phyloP scores from a whole-genome alignment of 2,329 filamentous ascomycete genomes.

The Epichloe amarillans region DNA sequence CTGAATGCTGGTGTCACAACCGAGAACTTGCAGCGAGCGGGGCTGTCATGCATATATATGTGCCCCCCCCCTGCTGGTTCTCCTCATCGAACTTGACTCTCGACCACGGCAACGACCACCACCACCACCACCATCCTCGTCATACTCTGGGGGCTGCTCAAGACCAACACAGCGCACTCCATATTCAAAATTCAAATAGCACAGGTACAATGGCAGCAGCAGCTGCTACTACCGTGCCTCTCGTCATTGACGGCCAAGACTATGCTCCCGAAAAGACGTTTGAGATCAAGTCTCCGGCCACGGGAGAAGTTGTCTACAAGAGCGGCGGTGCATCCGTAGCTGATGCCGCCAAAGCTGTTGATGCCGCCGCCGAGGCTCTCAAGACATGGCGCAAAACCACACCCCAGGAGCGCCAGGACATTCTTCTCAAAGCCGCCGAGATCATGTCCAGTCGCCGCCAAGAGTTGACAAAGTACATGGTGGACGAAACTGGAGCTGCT shows the following conservation, averaged over 20 bases:
- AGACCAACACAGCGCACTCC: no score
- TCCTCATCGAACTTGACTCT: no score
- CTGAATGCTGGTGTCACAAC: no score
- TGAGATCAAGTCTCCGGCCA: conserved; percentile 42
- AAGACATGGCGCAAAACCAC: conserved; percentile 53
- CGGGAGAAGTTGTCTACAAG: conserved; percentile 36
- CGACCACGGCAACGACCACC: no score
- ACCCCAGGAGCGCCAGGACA: conserved; percentile 47
- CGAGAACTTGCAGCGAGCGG: no score
- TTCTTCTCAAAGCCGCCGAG: conserved; percentile 56
- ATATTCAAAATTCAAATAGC: not conserved
- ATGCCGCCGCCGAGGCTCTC: conserved; percentile 51
- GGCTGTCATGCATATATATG: no score
- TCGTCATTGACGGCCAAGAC: conserved; percentile 32
- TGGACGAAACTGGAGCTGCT: conserved; percentile 31
- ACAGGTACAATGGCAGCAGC: not conserved
- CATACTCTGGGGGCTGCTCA: no score
- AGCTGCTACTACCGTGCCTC: conserved; percentile 17
- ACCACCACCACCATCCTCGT: no score
- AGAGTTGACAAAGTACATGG: conserved; percentile 48
- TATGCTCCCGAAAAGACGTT: conserved; percentile 34
- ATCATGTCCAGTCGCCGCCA: conserved; percentile 45
- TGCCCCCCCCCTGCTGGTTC: no score
- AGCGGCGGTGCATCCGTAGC: conserved; percentile 42
- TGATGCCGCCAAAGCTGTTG: conserved; percentile 39